phyloP scores from a whole-genome alignment of 495 filamentous ascomycete species.

The Neurospora tetrasperma region DNA sequence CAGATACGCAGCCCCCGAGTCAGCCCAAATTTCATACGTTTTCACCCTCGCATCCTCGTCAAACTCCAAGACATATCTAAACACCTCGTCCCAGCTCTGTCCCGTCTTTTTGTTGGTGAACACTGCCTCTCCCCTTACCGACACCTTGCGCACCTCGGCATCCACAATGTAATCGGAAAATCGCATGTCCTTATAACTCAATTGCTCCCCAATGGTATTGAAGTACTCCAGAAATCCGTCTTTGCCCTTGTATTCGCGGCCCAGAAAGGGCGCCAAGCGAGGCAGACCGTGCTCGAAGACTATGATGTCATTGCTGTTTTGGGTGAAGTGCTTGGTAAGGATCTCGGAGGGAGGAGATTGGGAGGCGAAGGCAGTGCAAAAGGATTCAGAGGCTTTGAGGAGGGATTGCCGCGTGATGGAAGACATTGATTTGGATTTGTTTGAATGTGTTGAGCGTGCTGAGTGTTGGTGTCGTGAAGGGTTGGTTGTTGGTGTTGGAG shows the following conservation, averaged over 20 bases:
- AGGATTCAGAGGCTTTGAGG: conserved; percentile 31
- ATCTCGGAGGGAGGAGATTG: conserved; percentile 24
- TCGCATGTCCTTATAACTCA: conserved; percentile 38
- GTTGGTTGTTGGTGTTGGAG: background rate
- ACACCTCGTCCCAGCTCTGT: conserved; percentile 49
- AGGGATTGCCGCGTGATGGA: conserved; percentile 22
- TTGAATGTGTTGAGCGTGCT: background rate
- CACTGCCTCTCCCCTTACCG: conserved; percentile 36
- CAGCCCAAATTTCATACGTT: conserved; percentile 53
- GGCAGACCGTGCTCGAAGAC: conserved; percentile 48
- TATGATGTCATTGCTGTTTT: conserved; percentile 13
- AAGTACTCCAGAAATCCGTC: conserved; percentile 43
- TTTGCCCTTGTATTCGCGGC: conserved; percentile 40
- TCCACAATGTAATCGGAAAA: conserved; percentile 48
- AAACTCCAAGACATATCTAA: conserved; percentile 45
- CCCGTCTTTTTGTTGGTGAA: conserved; percentile 42
- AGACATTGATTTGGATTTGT: background rate
- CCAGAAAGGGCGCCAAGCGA: conserved; percentile 45
- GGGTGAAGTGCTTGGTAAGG: conserved; percentile 41
- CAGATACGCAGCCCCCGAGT: conserved; percentile 54
- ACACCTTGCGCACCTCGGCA: conserved; percentile 29
- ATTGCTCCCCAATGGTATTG: conserved; percentile 23
- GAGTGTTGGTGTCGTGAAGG: background rate
- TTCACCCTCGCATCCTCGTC: conserved; percentile 33
- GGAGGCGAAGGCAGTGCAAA: conserved; percentile 39